Base-by-base conservation (phyloP, 257 asterid genomes). In the Solanum chilense region DNA sequence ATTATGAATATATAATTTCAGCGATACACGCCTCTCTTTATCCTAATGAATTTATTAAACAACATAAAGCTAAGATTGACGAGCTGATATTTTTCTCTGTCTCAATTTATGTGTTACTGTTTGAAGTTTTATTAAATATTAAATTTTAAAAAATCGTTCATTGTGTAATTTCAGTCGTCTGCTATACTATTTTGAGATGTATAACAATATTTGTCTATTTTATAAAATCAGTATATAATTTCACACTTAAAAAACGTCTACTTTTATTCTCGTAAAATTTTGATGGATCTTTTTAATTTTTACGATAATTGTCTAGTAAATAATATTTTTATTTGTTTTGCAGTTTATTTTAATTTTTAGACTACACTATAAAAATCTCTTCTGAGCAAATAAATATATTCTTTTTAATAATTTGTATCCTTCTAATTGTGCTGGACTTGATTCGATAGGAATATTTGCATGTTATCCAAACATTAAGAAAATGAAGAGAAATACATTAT, bases 91-190 rank as follows among this genome's bases (percentile, higher is more conserved):
- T 52, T 52, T 52, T 6, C 62, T 52, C 4, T 0, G 27, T 58
- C 13, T 21, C 5, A 1, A 58, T 58, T 58, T 58, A 58, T 58
- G 6, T 9, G 6, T 58, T 9, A 1, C 2, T 21, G 18, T 49
- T 13, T 13, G 0, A 18, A 47, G 2, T 58, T 20, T 2, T 0
- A 58, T 3, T 1, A 4, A 58, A 9, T 0, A 0, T 58, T 2
- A 58, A 58, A n/a, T n/a, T n/a, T n/a, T n/a, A n/a, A n/a, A n/a
- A n/a, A 45, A 6, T 13, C 0, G 0, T 13, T 1, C 18, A 45
- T 0, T 13, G 0, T 13, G 0, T 5, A 4, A 45, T 45, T 13
- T 45, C 7, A 37, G 18, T 13, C 0, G 0, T 13, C 1, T 16
- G 14, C 1, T 13, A 13, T 45, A 13, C 18, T 45, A 45, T 13